A percentile compares a stretch with the other conserved stretches of the same genome.
Evolutionary conservation across 179 eudicot genomes (phyloP).

Genomic region (Spinacia oleracea): DNA sequence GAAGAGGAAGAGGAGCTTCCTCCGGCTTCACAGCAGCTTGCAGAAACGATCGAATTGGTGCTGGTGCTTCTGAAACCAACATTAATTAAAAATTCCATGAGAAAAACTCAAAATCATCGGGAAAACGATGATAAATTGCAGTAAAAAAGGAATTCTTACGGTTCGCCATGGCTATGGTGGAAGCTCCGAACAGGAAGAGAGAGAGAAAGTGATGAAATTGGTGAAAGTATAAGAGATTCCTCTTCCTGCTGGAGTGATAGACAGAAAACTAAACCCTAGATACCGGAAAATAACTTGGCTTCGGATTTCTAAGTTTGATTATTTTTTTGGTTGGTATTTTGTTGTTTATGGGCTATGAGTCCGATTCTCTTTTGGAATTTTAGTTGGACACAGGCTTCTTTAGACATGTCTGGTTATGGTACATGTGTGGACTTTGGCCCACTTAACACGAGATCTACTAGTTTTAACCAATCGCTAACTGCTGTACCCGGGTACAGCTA

Average conservation of each 20-base stretch:
- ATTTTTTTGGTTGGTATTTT: background rate
- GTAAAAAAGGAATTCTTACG: slow-evolving; percentile 15
- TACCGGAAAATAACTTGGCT: background rate
- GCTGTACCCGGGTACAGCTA: too few species aligned
- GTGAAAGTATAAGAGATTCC: background rate
- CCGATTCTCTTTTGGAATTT: background rate
- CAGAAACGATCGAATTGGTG: slow-evolving; percentile 72
- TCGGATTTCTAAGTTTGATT: background rate
- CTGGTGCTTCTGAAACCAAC: slow-evolving; percentile 25
- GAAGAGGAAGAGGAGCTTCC: slow-evolving; percentile 73
- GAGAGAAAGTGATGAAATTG: background rate
- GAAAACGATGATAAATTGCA: background rate
- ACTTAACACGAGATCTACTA: background rate
- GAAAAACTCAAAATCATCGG: background rate
- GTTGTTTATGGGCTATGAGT: background rate
- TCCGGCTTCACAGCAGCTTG: slow-evolving; percentile 75
- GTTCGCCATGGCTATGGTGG: slow-evolving; percentile 32
- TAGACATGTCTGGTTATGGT: background rate
- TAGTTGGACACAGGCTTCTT: background rate
- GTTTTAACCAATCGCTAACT: too few species aligned
- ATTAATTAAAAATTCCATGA: background rate
- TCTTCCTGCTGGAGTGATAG: background rate
- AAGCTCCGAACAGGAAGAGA: slow-evolving; percentile 7
- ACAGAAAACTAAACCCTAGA: slow-evolving; percentile 23
- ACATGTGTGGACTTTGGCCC: slow-evolving; percentile 8